Percentiles rank a stretch among this genome's conserved stretches.
Conservation (phyloP, 2,329 filamentous ascomycete species). For the Harringtonia aguacate region DNA sequence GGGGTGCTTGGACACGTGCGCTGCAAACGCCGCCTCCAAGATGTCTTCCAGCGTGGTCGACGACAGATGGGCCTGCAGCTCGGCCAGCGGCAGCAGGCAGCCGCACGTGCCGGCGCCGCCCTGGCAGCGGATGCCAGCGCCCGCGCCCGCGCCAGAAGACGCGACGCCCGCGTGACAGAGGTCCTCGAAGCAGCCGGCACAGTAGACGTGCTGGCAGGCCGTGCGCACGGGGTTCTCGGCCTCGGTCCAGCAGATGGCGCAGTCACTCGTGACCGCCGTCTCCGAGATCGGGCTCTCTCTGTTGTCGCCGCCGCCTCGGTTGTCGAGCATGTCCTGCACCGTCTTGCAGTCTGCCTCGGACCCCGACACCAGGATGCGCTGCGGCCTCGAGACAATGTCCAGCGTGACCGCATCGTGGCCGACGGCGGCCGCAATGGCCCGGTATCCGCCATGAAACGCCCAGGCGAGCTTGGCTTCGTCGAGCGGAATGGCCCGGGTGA, state of each 20-base stretch:
- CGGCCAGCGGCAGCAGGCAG: conserved; percentile 14
- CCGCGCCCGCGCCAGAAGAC: background rate
- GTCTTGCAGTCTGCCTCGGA: conserved; percentile 2
- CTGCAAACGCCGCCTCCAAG: conserved; percentile 24
- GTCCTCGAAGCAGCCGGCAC: conserved; percentile 27
- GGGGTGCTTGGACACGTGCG: conserved; percentile 22
- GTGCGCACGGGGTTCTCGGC: conserved; percentile 24
- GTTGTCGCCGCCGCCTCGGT: background rate
- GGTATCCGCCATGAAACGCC: conserved; percentile 22
- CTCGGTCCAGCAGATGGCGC: conserved; percentile 25
- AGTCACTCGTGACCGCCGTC: conserved; percentile 5
- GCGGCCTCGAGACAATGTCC: conserved; percentile 20
- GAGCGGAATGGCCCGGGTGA: conserved; percentile 16
- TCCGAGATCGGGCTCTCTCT: too few species aligned
- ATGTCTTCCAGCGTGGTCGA: conserved; percentile 24
- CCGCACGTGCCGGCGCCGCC: conserved; percentile 14
- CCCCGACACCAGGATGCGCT: conserved; percentile 21
- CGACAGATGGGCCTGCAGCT: conserved; percentile 20
- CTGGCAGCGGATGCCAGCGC: conserved; percentile 4
- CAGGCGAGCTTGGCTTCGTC: conserved; percentile 16
- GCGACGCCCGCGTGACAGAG: conserved; percentile 17
- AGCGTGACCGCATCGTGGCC: conserved; percentile 19
- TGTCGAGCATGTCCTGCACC: background rate
- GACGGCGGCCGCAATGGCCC: conserved; percentile 14
- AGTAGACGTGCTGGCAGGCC: conserved; percentile 30